Evolutionary conservation across 306 rosid genomes (phyloP), one percentile per base, ranked within the genome.

Genomic region (Prunus davidiana): DNA sequence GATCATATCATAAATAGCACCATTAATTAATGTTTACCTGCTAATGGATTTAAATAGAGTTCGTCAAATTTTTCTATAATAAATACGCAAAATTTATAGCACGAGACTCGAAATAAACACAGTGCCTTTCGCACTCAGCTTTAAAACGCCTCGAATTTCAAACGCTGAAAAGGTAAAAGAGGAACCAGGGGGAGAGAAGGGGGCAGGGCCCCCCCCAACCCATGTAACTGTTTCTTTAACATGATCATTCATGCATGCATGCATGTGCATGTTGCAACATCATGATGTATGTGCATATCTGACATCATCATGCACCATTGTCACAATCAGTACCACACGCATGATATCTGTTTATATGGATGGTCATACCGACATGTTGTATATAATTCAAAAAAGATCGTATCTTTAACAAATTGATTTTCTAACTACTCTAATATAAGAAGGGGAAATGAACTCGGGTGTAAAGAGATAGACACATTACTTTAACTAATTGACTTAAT

Each of bases 81-180:
- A 58, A 73, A 73, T 57, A 24, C 56, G 76, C 24, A 43, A 63
- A 43, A 43, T 2, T 22, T 72, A 41, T 66, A 38, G 68, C 77
- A 27, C 77, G 69, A 60, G 58, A 61, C 47, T 60, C 77, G 58
- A 73, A 46, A 12, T 24, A 4, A 8, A 15, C 19, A 58, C 56
- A 57, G 43, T 72, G 67, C 76, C 76, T 24, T 57, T 72, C 76
- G 19, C 25, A 9, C 27, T 72, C 76, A 57, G 43, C 77, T 18
- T 73, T 61, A 16, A 72, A 55, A 72, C 25, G 50, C 72, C 72
- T 67, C 72, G 72, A 67, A 43, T 67, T 67, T 46, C 55, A 5
- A 27, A 43, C 41, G 58, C 9, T 10, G 58, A 61, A 61, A 57
- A 45, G 57, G 46, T 13, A 1, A 16, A 45, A 13, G 46, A 15